Evolutionary conservation across 352 stramenopile species (phyloP).

Genomic region (Pythium aristosporum): DNA sequence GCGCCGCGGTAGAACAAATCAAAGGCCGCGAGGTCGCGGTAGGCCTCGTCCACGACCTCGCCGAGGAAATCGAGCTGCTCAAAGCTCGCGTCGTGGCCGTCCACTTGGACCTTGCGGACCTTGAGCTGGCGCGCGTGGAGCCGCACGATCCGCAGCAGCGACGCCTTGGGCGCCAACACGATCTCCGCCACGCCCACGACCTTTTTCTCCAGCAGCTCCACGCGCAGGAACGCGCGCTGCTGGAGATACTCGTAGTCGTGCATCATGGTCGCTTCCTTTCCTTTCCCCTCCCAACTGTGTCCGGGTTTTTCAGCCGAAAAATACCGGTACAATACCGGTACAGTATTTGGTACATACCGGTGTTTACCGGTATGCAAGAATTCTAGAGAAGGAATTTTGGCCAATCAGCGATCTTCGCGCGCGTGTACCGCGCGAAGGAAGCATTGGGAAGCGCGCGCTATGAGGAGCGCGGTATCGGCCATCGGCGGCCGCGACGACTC

Average conservation of each 20-base stretch:
- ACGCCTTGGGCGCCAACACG: constrained; percentile 59
- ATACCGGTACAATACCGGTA: too few species aligned
- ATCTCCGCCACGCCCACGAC: constrained; percentile 69
- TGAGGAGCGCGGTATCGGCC: too few species aligned
- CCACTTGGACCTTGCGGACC: constrained; percentile 54
- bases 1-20: constrained; percentile 84
- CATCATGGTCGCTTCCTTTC: constrained; percentile 46
- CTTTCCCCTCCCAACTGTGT: background rate
- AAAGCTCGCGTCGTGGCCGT: constrained; percentile 56
- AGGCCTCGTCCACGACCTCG: constrained; percentile 78
- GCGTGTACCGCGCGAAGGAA: too few species aligned
- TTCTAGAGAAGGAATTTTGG: too few species aligned
- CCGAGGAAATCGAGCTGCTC: constrained; percentile 80
- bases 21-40: constrained; percentile 76
- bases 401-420: too few species aligned
- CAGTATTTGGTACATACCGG: too few species aligned
- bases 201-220: constrained; percentile 69
- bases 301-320: too few species aligned
- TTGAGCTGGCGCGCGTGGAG: constrained; percentile 76
- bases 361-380: too few species aligned
- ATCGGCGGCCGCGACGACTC: too few species aligned
- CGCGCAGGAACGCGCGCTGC: constrained; percentile 72
- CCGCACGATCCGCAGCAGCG: constrained; percentile 53
- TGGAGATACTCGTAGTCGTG: constrained; percentile 85
- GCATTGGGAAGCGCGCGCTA: too few species aligned